Conservation (phyloP, 805 yeast species). For the Yarrowia sp. region DNA sequence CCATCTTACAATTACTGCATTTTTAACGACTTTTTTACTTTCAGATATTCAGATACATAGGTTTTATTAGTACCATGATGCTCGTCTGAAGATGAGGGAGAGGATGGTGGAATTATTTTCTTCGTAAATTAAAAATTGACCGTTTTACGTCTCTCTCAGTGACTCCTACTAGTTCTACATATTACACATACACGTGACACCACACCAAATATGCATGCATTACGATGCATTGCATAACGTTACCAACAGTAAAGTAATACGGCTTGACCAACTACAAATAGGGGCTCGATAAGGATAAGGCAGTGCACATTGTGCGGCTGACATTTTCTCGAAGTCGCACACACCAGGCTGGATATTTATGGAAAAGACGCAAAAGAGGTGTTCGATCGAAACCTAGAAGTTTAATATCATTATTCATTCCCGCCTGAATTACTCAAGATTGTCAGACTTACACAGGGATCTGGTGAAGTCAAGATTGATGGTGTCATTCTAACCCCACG, state of each 20-base stretch:
- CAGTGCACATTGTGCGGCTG: constrained; percentile 11
- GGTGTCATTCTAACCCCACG: no score
- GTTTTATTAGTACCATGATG: background rate
- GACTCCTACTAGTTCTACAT: background rate
- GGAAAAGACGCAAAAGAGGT: background rate
- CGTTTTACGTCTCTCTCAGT: background rate
- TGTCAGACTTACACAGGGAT: no score
- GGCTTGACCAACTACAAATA: background rate
- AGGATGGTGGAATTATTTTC: background rate
- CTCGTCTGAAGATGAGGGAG: background rate
- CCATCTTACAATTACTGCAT: no score
- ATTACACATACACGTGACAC: background rate
- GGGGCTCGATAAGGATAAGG: constrained; percentile 20
- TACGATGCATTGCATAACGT: background rate
- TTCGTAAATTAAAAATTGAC: background rate
- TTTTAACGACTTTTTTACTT: no score
- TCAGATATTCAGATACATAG: no score
- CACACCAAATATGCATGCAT: background rate
- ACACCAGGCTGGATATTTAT: background rate
- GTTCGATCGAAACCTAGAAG: no score
- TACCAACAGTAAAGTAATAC: constrained; percentile 10
- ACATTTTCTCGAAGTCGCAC: background rate
- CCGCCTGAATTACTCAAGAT: no score
- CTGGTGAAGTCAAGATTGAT: no score
- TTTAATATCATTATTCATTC: no score